Percentiles rank a stretch among this genome's conserved stretches.
Conservation (phyloP, 2,329 filamentous ascomycete species). For the Aspergillus sp. region DNA sequence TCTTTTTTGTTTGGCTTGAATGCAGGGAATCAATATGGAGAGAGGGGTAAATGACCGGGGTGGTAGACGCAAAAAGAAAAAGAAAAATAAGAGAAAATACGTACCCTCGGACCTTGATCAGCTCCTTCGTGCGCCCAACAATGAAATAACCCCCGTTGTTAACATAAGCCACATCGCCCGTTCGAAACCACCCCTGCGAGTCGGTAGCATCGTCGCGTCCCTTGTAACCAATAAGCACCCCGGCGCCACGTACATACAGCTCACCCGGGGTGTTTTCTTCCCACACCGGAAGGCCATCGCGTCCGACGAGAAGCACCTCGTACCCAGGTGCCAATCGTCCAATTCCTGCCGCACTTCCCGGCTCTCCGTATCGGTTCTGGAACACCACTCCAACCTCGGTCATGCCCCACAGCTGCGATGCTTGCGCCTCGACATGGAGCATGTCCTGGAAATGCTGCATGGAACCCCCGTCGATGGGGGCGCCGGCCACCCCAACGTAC, state of each 20-base stretch:
- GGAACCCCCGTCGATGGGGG: constrained; percentile 45
- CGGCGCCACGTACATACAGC: constrained; percentile 41
- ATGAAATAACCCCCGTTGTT: constrained; percentile 40
- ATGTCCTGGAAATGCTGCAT: constrained; percentile 43
- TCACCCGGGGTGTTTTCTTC: constrained; percentile 38
- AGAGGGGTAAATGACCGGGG: neutral
- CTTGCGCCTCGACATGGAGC: constrained; percentile 41
- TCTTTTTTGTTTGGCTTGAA: neutral
- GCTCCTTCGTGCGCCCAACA: constrained; percentile 44
- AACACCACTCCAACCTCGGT: constrained; percentile 52
- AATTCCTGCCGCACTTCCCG: constrained; percentile 48
- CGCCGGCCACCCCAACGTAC: constrained; percentile 50
- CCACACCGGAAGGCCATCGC: constrained; percentile 30
- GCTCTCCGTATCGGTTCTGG: constrained; percentile 40
- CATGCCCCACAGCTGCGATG: constrained; percentile 56
- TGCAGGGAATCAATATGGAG: neutral
- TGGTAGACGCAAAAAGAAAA: constrained; percentile 1
- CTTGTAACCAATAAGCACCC: constrained; percentile 39
- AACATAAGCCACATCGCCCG: constrained; percentile 43
- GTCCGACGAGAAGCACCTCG: constrained; percentile 37
- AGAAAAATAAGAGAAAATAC: constrained; percentile 11
- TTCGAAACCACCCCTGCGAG: constrained; percentile 43
- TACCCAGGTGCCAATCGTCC: constrained; percentile 46
- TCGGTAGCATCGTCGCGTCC: constrained; percentile 36
- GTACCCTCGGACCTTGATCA: constrained; percentile 49